Evolutionary conservation across 2,329 filamentous ascomycete genomes (phyloP), one percentile per base, ranked within the genome.

Genomic region (Bisporella sp.): DNA sequence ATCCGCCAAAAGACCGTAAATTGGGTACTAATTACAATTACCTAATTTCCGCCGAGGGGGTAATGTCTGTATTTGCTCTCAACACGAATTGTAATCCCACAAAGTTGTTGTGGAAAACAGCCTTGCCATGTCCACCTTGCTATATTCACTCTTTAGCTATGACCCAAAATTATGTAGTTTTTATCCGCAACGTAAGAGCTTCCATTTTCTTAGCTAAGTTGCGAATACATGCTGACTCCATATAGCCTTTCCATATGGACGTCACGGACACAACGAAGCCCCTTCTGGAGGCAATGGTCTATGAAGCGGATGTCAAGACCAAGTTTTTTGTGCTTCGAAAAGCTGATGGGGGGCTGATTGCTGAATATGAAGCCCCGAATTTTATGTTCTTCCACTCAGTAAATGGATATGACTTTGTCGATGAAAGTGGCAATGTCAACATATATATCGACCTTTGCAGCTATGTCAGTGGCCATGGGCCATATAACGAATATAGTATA

Each of bases 71-170:
- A 21, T 21, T 21, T 21, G 21, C 21, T 21, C 21, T 21, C 21
- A 21, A 21, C 21, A 21, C 21, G 21, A 21, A 21, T 21, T 21
- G 21, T 21, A 21, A 21, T 21, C 21, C 21, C 2, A 21, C 21
- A 21, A 21, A 21, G 21, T 21, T 21, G 21, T 21, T 21, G 3
- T 21, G 21, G 21, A 21, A 21, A 21, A 21, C 21, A 21, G 21
- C 21, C 21, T 21, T 21, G 3, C 21, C 21, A 21, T 21, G 21
- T 21, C 42, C 42, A 45, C 48, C 48, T 39, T 50, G 48, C 0
- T 95, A 93, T 59, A 79, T 93, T 21, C 89, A 95, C 68, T 91
- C 87, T 8, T 76, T 91, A 59, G 89, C 89, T 60, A 68, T 93
- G 32, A 85, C 87, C 0, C 69, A 79, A 13, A 79, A 82, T 59